A percentile compares a stretch with the other conserved stretches of the same genome.
Conservation (phyloP, 768 basidiomycete species). For the Lactarius sanguifluus region DNA sequence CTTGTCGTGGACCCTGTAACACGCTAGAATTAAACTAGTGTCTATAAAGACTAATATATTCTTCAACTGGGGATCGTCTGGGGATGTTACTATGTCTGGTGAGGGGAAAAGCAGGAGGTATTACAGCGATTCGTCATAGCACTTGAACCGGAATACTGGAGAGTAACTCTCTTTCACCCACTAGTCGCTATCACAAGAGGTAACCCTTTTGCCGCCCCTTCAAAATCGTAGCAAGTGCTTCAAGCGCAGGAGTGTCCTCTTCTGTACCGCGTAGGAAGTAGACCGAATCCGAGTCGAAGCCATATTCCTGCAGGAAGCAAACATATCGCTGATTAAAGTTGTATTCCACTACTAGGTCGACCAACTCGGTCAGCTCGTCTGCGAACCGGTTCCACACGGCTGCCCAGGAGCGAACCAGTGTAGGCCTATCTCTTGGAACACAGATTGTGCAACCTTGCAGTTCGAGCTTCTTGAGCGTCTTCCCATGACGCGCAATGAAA, state of each 20-base stretch:
- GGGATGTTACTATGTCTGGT: no score
- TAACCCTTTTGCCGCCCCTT: background rate
- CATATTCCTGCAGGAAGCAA: background rate
- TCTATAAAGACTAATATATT: slow-evolving; percentile 39
- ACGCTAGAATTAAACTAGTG: no score
- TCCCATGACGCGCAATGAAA: background rate
- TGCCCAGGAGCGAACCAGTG: background rate
- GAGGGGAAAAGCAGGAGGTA: no score
- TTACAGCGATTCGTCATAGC: background rate
- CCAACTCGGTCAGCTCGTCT: background rate
- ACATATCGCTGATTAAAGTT: background rate
- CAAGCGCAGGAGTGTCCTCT: background rate
- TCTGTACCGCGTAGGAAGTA: background rate
- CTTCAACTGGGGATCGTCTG: no score
- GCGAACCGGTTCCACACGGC: background rate
- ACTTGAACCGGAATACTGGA: no score
- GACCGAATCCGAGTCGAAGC: background rate
- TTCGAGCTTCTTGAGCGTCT: background rate
- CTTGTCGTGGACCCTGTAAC: no score
- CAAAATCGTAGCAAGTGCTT: background rate
- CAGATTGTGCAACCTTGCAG: background rate
- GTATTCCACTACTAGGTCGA: background rate
- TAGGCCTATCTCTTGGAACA: background rate
- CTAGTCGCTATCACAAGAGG: background rate
- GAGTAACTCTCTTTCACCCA: no score